A percentile compares a stretch with the other conserved stretches of the same genome.
These are phyloP conservation scores for Penicillium verrucosum DNA, from an alignment of 2,329 filamentous ascomycete genomes.

Conservation along the genomic window DNA sequence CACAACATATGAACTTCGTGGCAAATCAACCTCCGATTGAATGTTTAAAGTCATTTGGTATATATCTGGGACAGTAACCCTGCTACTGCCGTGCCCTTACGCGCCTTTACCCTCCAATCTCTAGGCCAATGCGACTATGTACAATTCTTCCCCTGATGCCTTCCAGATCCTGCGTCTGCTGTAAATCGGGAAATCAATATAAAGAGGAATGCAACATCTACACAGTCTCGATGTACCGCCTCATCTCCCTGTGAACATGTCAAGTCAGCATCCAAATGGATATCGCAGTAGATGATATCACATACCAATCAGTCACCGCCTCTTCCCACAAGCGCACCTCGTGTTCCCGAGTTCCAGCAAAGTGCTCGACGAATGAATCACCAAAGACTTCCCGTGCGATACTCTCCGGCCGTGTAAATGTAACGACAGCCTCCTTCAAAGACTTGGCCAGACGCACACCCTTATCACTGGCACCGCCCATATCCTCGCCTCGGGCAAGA, in stretches of 20 bases:
- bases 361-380: conserved; percentile 94
- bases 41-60: background rate
- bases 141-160: background rate
- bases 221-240: conserved; percentile 75
- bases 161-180: background rate
- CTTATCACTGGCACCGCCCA: conserved; percentile 67
- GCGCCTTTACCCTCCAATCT: background rate
- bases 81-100: background rate
- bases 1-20: too few species aligned
- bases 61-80: background rate
- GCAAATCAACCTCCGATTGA: background rate
- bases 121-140: conserved; percentile 5
- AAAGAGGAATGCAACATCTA: conserved; percentile 25
- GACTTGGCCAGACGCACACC: conserved; percentile 79
- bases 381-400: conserved; percentile 92
- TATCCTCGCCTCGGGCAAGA: conserved; percentile 77
- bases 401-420: conserved; percentile 74
- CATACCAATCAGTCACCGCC: conserved; percentile 93
- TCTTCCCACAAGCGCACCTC: conserved; percentile 91
- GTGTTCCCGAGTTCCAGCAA: conserved; percentile 85
- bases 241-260: conserved; percentile 60
- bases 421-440: conserved; percentile 76
- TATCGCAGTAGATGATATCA: conserved; percentile 25
- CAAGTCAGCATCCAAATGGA: conserved; percentile 15
- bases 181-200: background rate